Conservation (phyloP, 441 rosid species). For the Lepidium campestre region DNA sequence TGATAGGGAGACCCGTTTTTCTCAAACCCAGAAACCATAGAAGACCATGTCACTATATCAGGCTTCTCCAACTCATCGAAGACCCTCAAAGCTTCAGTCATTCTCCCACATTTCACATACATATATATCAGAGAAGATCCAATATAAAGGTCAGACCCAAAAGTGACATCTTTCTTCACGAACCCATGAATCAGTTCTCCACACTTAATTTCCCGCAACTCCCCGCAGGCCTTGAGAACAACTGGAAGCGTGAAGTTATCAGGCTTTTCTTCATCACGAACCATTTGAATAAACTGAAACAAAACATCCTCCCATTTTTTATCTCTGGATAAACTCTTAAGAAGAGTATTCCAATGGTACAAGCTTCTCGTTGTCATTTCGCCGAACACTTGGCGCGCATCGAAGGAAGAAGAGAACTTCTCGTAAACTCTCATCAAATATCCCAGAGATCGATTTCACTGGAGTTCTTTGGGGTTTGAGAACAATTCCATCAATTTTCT, state of each 20-base stretch:
- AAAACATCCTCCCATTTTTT: constrained; percentile 29
- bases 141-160: constrained; percentile 34
- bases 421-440: neutral
- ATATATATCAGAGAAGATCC: constrained; percentile 44
- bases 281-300: constrained; percentile 27
- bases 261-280: constrained; percentile 30
- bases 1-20: constrained; percentile 34
- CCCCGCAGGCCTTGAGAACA: constrained; percentile 41
- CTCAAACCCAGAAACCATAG: constrained; percentile 46
- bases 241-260: constrained; percentile 40
- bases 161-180: constrained; percentile 25
- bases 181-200: constrained; percentile 42
- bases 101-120: constrained; percentile 38
- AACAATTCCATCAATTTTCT: too few species aligned
- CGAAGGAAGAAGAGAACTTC: neutral
- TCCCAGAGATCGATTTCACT: too few species aligned
- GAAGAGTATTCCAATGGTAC: constrained; percentile 43
- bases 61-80: constrained; percentile 39
- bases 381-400: constrained; percentile 43
- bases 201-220: constrained; percentile 27
- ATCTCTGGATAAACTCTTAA: constrained; percentile 34
- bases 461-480: too few species aligned
- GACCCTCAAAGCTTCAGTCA: constrained; percentile 31
- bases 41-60: constrained; percentile 47
- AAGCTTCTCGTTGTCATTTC: constrained; percentile 42